Conservation (phyloP, 1,139 yeast genomes). For the Tardiomyces blankii region DNA sequence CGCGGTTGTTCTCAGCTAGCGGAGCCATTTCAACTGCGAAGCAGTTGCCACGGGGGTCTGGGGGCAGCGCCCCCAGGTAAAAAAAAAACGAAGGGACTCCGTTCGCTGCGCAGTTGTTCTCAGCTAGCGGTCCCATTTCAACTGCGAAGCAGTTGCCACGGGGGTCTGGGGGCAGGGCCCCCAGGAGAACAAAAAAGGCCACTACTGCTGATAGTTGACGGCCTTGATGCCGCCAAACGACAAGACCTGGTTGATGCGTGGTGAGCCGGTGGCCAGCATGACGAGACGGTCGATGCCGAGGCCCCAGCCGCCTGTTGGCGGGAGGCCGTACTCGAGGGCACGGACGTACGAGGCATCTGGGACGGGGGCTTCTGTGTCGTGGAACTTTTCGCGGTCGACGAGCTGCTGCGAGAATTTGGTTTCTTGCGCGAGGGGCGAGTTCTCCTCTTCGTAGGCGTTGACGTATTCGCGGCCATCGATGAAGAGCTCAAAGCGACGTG, state of each 20-base stretch:
- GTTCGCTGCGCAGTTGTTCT: too few species aligned
- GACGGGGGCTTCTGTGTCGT: conserved; percentile 30
- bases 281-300: conserved; percentile 82
- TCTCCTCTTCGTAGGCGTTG: conserved; percentile 96
- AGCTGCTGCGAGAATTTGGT: conserved; percentile 52
- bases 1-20: too few species aligned
- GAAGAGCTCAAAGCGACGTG: conserved; percentile 74
- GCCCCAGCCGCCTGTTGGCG: conserved; percentile 99
- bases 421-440: conserved; percentile 63
- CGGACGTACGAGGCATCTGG: conserved; percentile 67
- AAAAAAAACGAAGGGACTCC: too few species aligned
- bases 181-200: too few species aligned
- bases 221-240: conserved; percentile 61
- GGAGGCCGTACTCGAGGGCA: conserved; percentile 84
- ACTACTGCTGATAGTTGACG: background rate
- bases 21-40: too few species aligned
- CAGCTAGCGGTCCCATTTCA: too few species aligned
- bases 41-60: too few species aligned
- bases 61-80: too few species aligned
- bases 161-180: too few species aligned
- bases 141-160: too few species aligned
- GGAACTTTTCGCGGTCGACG: conserved; percentile 25
- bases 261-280: conserved; percentile 59
- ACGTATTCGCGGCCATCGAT: conserved; percentile 72
- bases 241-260: conserved; percentile 68